Conservation (phyloP, 2,329 filamentous ascomycete species). For the Trichothecium sympodiale region DNA sequence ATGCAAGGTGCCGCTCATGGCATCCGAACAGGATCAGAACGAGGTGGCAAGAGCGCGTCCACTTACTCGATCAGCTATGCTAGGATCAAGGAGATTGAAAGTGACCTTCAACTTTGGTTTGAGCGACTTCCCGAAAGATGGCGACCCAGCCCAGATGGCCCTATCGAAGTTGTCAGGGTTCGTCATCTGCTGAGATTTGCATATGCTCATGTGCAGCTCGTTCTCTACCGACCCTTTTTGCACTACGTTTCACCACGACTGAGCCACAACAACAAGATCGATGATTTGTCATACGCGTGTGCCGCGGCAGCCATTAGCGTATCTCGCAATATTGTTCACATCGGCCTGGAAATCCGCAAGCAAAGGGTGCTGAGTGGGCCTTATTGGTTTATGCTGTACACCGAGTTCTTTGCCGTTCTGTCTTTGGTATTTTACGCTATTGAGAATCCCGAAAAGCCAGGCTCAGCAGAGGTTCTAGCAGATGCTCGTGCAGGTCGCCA, state of each 20-base stretch:
- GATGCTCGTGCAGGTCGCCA: conserved; percentile 80
- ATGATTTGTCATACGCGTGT: conserved; percentile 70
- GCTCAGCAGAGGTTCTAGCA: conserved; percentile 67
- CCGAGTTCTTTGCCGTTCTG: conserved; percentile 70
- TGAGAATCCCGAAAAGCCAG: conserved; percentile 66
- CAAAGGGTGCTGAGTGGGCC: conserved; percentile 66
- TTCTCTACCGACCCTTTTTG: conserved; percentile 72
- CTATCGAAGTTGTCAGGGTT: conserved; percentile 60
- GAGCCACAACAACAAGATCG: conserved; percentile 45
- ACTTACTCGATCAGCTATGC: conserved; percentile 52
- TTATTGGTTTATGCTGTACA: conserved; percentile 82
- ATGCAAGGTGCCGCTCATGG: conserved; percentile 43
- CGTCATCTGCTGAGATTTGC: conserved; percentile 68
- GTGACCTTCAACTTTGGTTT: conserved; percentile 52
- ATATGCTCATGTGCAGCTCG: conserved; percentile 75
- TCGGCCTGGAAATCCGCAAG: conserved; percentile 66
- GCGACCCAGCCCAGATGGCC: conserved; percentile 67
- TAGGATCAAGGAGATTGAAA: conserved; percentile 53
- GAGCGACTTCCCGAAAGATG: conserved; percentile 62
- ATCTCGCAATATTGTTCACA: conserved; percentile 65
- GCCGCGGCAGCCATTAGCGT: conserved; percentile 51
- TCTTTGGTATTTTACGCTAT: conserved; percentile 71
- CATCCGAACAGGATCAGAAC: conserved; percentile 7
- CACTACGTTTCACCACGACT: conserved; percentile 66
- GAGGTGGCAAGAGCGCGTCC: conserved; percentile 24